Evolutionary conservation across 495 filamentous ascomycete species (phyloP), one percentile per base, ranked within the genome.

Genomic region (Thozetella sp.): DNA sequence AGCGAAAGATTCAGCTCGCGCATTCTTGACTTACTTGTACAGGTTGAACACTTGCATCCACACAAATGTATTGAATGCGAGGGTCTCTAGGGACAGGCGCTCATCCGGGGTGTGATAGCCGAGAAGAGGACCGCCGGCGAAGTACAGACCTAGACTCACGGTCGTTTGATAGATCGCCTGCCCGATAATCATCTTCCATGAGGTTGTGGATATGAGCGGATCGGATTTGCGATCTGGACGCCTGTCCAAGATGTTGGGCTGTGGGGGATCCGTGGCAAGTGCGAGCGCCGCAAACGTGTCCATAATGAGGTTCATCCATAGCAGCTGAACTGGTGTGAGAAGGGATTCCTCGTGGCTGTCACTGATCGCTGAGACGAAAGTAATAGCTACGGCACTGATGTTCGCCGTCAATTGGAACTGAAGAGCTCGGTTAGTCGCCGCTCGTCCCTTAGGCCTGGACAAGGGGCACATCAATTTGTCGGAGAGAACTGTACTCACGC

Each of bases 1-100:
- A n/a, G n/a, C n/a, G n/a, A n/a, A n/a, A n/a, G n/a, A n/a, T n/a
- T n/a, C n/a, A n/a, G n/a, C n/a, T n/a, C n/a, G n/a, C n/a, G n/a
- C 20, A 10, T 17, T 11, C 22, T 2, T 4, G n/a, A 11, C 82
- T 80, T 75, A 85, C 81, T 95, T 96, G 79, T 92, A 89, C 67
- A 93, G 87, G 72, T 96, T 96, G 79, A 96, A 96, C 59, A 96
- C 93, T 60, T 96, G 92, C 86, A 96, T 93, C 92, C 92, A 96
- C 22, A 96, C 92, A 57, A 96, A 96, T 2, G 91, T 91, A 77
- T 97, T 97, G 85, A 97, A 97, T 15, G 96, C 86, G 22, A 96
- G 81, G 2, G 90, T 93, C 23, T 79, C 73, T 46, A 93, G n/a
- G n/a, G n/a, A 76, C 56, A 86, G 74, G 3, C 66, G 74, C 17